Conservation (phyloP, 1,139 yeast genomes). For the Taphrina betulina region DNA sequence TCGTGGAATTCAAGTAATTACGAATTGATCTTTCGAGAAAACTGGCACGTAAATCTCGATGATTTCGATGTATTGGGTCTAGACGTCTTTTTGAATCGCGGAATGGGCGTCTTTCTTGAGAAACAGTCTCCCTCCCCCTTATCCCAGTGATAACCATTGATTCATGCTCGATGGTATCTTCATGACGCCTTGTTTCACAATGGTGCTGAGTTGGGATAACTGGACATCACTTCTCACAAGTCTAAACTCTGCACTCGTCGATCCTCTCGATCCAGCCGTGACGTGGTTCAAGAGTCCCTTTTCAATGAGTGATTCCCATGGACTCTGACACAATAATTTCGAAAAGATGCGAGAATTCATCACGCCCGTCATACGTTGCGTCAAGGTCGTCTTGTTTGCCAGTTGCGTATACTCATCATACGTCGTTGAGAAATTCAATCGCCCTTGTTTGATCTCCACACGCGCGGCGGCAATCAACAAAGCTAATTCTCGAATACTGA, state of each 20-base stretch:
- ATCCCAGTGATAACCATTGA: conserved; percentile 9
- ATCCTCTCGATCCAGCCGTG: conserved; percentile 33
- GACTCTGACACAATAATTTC: conserved; percentile 1
- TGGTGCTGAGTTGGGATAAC: neutral
- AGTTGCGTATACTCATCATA: conserved; percentile 63
- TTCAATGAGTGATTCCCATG: conserved; percentile 12
- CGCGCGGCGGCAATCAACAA: conserved; percentile 73
- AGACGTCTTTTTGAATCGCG: neutral
- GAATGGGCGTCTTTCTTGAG: no score
- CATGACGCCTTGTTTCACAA: neutral
- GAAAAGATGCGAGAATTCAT: conserved; percentile 5
- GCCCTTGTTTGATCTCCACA: conserved; percentile 52
- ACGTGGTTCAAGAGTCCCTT: conserved; percentile 35
- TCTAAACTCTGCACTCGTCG: conserved; percentile 17
- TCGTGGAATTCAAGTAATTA: neutral
- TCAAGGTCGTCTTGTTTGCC: conserved; percentile 33
- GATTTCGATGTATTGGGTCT: conserved; percentile 1
- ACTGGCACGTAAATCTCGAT: conserved; percentile 20
- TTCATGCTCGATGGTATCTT: conserved; percentile 6
- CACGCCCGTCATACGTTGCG: conserved; percentile 22
- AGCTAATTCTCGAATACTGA: conserved; percentile 37
- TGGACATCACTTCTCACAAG: conserved; percentile 3
- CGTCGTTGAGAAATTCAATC: conserved; percentile 66
- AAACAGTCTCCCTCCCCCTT: no score
- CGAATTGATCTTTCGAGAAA: neutral